phyloP scores from a whole-genome alignment of 176 grass and related monocot species.

The Oryza rufipogon region DNA sequence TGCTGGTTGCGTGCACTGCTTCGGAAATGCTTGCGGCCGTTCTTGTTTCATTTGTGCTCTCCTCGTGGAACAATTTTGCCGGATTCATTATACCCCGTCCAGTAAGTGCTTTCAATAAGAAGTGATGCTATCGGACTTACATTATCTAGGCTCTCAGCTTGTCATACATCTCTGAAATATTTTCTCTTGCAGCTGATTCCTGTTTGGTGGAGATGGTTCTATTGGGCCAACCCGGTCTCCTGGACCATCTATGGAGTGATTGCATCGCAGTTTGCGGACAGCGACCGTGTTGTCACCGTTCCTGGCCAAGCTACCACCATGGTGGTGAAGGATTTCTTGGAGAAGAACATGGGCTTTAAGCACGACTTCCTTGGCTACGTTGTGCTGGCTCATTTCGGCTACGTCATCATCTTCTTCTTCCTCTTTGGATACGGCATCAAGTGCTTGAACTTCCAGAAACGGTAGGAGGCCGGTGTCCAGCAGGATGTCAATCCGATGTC shows the following conservation, averaged over 20 bases:
- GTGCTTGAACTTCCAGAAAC: conserved; percentile 65
- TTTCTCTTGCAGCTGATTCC: conserved; percentile 52
- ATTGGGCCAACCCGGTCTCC: conserved; percentile 67
- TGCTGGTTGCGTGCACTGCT: conserved; percentile 59
- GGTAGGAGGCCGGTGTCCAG: conserved; percentile 32
- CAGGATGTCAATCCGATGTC: neutral
- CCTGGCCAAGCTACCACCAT: neutral
- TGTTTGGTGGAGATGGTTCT: conserved; percentile 85
- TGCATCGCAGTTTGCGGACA: conserved; percentile 51
- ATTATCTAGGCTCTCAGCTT: no score
- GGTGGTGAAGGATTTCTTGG: conserved; percentile 49
- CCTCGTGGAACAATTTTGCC: conserved; percentile 62
- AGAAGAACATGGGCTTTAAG: conserved; percentile 40
- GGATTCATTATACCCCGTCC: conserved; percentile 62
- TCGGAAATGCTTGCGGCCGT: conserved; percentile 50
- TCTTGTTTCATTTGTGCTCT: conserved; percentile 42
- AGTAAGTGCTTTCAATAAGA: conserved; percentile 36
- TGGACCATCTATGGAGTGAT: conserved; percentile 66
- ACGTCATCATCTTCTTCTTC: conserved; percentile 54
- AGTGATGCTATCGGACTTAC: neutral
- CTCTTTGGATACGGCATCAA: conserved; percentile 71
- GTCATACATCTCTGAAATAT: neutral
- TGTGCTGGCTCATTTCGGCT: conserved; percentile 56
- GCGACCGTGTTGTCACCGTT: neutral
- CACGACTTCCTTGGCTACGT: conserved; percentile 60